A percentile compares a stretch with the other conserved stretches of the same genome.
Conservation (phyloP, 371 early-diverging fungal genomes). For the Actinomortierella ambigua region DNA sequence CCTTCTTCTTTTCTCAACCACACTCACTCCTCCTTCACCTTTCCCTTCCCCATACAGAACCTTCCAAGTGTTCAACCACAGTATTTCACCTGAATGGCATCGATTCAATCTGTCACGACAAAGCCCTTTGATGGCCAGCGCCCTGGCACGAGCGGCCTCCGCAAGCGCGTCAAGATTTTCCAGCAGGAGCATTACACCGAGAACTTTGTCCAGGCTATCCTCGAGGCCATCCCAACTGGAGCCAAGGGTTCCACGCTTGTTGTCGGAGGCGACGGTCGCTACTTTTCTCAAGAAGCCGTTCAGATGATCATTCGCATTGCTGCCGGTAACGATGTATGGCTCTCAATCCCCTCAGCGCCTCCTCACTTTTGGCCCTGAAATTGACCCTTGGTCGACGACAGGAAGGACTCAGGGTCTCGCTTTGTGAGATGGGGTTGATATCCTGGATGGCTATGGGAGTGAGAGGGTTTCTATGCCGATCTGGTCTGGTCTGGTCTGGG, state of each 20-base stretch:
- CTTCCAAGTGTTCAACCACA: too few relatives aligned
- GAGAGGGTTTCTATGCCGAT: too few relatives aligned
- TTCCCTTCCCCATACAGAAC: too few relatives aligned
- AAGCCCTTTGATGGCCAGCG: constrained; percentile 89
- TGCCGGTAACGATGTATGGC: constrained; percentile 71
- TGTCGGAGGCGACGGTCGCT: constrained; percentile 97
- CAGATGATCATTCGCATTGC: constrained; percentile 88
- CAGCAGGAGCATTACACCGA: constrained; percentile 94
- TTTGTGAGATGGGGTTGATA: too few relatives aligned
- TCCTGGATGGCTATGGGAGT: too few relatives aligned
- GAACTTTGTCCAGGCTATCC: constrained; percentile 90
- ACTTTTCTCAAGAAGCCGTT: constrained; percentile 83
- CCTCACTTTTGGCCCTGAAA: too few relatives aligned
- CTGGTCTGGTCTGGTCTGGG: too few relatives aligned
- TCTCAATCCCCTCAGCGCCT: too few relatives aligned
- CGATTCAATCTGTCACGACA: constrained; percentile 63
- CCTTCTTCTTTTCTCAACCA: too few relatives aligned
- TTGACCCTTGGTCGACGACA: too few relatives aligned
- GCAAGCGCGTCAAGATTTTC: constrained; percentile 96
- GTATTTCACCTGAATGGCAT: constrained; percentile 31
- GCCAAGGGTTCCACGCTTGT: constrained; percentile 83
- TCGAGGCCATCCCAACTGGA: constrained; percentile 84
- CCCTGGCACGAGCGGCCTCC: constrained; percentile 96
- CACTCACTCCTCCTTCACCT: too few relatives aligned
- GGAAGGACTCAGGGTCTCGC: too few relatives aligned